A percentile compares a stretch with the other conserved stretches of the same genome.
These are phyloP conservation scores for Suillus subluteus DNA, from an alignment of 768 basidiomycete genomes.

Conservation along the genomic window DNA sequence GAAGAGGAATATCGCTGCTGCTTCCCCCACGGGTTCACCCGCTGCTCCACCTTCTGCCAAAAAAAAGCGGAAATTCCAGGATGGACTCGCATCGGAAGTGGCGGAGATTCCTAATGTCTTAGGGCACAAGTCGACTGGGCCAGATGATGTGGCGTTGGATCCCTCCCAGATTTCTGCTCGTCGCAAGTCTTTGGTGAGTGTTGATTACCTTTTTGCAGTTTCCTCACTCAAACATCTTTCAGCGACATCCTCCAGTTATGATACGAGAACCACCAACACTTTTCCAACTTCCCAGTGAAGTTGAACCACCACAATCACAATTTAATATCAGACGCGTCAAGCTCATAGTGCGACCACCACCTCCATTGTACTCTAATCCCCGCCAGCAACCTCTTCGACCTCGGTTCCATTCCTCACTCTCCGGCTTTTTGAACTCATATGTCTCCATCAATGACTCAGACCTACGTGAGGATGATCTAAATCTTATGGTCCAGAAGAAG, in stretches of 20 bases:
- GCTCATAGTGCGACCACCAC: conserved; percentile 67
- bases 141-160: background rate
- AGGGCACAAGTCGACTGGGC: background rate
- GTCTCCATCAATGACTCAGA: conserved; percentile 53
- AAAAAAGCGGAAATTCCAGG: conserved; percentile 32
- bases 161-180: background rate
- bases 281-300: background rate
- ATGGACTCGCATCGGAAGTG: background rate
- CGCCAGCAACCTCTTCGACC: conserved; percentile 62
- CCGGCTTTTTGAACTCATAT: conserved; percentile 65
- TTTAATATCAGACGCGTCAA: conserved; percentile 59
- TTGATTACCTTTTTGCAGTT: background rate
- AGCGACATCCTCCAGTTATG: conserved; percentile 5
- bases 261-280: background rate
- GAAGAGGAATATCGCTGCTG: conserved; percentile 3
- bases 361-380: conserved; percentile 64
- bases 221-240: background rate
- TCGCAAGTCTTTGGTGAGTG: conserved; percentile 6
- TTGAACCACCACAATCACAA: conserved; percentile 1
- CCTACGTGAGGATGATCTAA: conserved; percentile 42
- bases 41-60: conserved; percentile 22
- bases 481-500: conserved; percentile 44
- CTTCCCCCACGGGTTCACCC: conserved; percentile 17
- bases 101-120: background rate
- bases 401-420: conserved; percentile 56